Evolutionary conservation across 2,329 filamentous ascomycete species (phyloP), one percentile per base, ranked within the genome.

Genomic region (Aspergillus flavus): DNA sequence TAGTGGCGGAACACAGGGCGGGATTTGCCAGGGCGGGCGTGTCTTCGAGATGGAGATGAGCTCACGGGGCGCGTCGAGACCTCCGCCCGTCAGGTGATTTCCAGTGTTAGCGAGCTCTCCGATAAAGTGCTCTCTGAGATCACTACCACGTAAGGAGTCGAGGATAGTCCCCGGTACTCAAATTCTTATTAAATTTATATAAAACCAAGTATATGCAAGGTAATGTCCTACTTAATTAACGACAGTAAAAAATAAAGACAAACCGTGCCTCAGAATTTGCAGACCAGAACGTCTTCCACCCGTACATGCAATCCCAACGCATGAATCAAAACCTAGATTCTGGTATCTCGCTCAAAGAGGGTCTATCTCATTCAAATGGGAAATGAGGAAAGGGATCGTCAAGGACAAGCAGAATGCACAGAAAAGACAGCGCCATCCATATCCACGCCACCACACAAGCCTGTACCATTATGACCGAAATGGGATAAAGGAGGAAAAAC

Each of bases 261-360:
- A 46, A 10, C 21, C 19, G 28, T 59, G 39, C 39, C 32, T 54
- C 32, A 55, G 32, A 21, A 54, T 54, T 34, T 54, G 52, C 16
- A 34, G 34, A 36, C 52, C 32, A 55, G 30, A 54, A 36, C 52
- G 14, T 55, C 52, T 39, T 34, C 52, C 52, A 39, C 52, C 9
- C 21, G 32, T 59, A 59, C 34, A 39, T 59, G 36, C 28, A 59
- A 54, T 28, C 32, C 58, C 58, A 59, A 59, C 48, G 48, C 58
- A 59, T 54, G 58, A 68, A 71, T 71, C 66, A 72, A 68, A 75
- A 72, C 73, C 71, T 75, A 74, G 69, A 75, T 74, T 72, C 72
- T 78, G 76, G 76, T 78, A 78, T 79, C 76, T 76, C 72, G 75
- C 75, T 75, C 71, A 73, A 75, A 71, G 67, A 70, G 70, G 69